Conservation (phyloP, 2,329 filamentous ascomycete genomes). For the Venturia asperata region DNA sequence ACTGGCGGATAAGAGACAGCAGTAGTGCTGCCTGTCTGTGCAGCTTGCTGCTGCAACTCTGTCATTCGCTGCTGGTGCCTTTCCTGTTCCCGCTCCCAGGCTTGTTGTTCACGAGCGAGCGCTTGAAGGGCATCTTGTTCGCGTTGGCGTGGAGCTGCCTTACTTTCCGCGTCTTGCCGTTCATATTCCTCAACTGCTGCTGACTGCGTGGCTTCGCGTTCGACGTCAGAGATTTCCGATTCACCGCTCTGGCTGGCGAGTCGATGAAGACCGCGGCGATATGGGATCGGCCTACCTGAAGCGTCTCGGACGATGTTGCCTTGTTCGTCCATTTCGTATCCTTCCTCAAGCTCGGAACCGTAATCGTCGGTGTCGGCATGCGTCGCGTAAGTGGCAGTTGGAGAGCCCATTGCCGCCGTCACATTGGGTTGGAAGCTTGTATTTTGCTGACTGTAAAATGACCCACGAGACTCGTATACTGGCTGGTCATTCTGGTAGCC, state of each 20-base stretch:
- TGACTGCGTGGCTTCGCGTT: slow-evolving; percentile 11
- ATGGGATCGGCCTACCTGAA: slow-evolving; percentile 53
- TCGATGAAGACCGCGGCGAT: slow-evolving; percentile 37
- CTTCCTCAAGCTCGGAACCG: slow-evolving; percentile 40
- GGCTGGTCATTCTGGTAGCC: slow-evolving; percentile 10
- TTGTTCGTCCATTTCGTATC: slow-evolving; percentile 59
- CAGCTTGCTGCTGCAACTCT: background rate
- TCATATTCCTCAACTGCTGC: slow-evolving; percentile 7
- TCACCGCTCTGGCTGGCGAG: slow-evolving; percentile 5
- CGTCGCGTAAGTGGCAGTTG: background rate
- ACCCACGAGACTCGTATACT: background rate
- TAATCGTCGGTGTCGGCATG: background rate
- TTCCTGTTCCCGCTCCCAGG: slow-evolving; percentile 7
- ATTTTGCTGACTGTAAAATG: slow-evolving; percentile 16
- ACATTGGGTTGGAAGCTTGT: background rate
- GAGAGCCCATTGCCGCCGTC: background rate
- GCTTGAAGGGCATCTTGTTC: slow-evolving; percentile 5
- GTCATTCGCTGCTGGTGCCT: slow-evolving; percentile 12
- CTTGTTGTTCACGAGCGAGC: slow-evolving; percentile 3
- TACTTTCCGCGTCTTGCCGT: background rate
- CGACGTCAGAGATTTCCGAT: slow-evolving; percentile 17
- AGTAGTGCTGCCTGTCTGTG: background rate
- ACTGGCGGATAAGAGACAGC: slow-evolving; percentile 10
- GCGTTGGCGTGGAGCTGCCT: background rate
- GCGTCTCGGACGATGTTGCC: slow-evolving; percentile 56